Base-by-base conservation (phyloP, 108 stramenopile species). In the Schizochytrium sp. region DNA sequence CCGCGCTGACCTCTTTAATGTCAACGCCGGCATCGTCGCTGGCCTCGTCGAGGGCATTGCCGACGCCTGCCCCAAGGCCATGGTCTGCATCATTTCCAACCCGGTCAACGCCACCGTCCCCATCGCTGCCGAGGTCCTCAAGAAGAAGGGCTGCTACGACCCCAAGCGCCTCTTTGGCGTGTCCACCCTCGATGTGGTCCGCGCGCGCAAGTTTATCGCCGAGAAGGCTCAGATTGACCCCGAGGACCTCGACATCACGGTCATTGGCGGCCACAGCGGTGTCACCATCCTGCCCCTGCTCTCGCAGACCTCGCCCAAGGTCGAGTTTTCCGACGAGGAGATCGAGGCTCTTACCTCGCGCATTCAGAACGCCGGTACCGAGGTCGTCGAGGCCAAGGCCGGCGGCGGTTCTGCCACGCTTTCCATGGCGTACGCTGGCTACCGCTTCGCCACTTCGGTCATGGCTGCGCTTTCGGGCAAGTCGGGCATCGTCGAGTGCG, bases 361-460 rank as follows among this genome's bases (percentile, higher is more conserved):
- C 60, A 88, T 88, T 4, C 88, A 88, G 60, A 71, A 71, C 60
- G 88, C 63, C 34, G 88, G 88, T 29, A 72, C 60, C 28, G 88
- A 88, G 60, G 88, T 88, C 60, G 88, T 88, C 69, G 88, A 88
- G 44, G 88, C 88, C 59, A 88, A 88, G 60, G 88, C 88, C 63
- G 88, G 88, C n/a, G 88, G 63, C 69, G 88, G 88, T 16, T 88
- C 88, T 60, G 88, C 88, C 25, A 88, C 88, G 16, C 88, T 88
- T 34, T 88, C 88, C 45, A 88, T 88, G 88, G 88, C 88, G 18
- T 88, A 88, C 88, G 88, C 88, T 60, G 88, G 88, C 19, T 43
- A 60, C 21, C 44, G 60, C 69, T 88, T 88, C 23, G 88, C 88
- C 23, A 12, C 63, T 28, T 45, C 44, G 60, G 21, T 88, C 60